Base-by-base conservation (phyloP, 805 yeast species). In the Kodamaea leandrae region DNA sequence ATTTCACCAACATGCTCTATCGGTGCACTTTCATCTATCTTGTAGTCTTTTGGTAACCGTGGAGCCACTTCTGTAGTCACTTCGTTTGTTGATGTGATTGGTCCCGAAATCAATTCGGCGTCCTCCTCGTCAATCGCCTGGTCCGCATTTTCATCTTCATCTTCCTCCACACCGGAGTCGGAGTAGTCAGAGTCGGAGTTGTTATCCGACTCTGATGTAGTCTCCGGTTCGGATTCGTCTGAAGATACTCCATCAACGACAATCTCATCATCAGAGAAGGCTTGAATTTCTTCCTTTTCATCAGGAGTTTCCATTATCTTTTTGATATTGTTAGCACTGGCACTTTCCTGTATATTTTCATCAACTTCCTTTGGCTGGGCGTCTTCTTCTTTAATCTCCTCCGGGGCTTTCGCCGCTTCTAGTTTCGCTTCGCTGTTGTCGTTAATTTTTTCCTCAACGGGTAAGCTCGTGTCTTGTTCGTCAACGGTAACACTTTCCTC, bases 11-110 rank as follows among this genome's bases (percentile, higher is more conserved):
- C 71, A 19, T 71, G 74, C 47, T 86, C 86, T 10, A 90, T 75
- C 0, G 83, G 81, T 2, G 88, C 81, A 5, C 64, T 62, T n/a
- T 67, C 74, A 1, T 74, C 74, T 16, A 91, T 72, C 10, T 52
- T 55, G 48, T 82, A 86, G 42, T 74, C 86, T 9, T 71, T 77
- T 0, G 96, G 95, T 2, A 91, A 60, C 16, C 64, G 64, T 0
- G 84, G 83, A 0, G 88, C 83, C 0, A 64, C 67, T 51, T 83
- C 96, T 39, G 86, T 88, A 0, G 63, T 49, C 2, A 82, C 61
- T 54, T 91, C 98, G 56, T 91, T 83, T 44, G 80, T 82, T 1
- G 97, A 88, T 21, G 68, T 60, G 16, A 91, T 85, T 1, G 96
- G 95, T 0, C 80, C 88, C 1, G 61, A 63, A 3, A 64, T 59